Percentiles rank a stretch among this genome's conserved stretches.
These are phyloP conservation scores for Cadophora sp. DNA, from an alignment of 2,329 filamentous ascomycete species.

Conservation along the genomic window DNA sequence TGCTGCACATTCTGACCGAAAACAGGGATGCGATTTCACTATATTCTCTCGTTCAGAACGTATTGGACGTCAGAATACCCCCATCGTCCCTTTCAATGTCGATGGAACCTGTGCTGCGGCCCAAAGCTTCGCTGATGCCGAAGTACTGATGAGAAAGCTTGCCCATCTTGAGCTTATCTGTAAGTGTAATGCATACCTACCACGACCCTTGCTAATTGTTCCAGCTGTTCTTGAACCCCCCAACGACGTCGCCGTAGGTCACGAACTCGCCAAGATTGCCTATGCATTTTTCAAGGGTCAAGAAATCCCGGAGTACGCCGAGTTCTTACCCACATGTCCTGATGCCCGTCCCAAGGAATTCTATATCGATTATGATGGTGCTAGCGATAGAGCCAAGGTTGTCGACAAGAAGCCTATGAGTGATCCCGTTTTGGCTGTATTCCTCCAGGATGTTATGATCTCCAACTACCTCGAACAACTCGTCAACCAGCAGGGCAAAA, in stretches of 20 bases:
- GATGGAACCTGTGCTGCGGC: not conserved
- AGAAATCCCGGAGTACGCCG: constrained; percentile 5
- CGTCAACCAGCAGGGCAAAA: not conserved
- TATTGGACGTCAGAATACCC: not conserved
- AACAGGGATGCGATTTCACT: not conserved
- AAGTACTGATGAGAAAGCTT: not conserved
- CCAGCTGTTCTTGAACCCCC: constrained; percentile 6
- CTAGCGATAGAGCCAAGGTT: constrained; percentile 21
- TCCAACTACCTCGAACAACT: constrained; percentile 29
- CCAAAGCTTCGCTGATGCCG: not conserved
- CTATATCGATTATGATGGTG: constrained; percentile 17
- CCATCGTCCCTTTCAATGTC: not conserved
- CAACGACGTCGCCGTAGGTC: not conserved
- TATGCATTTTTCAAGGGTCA: constrained; percentile 3
- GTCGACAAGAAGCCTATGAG: constrained; percentile 9
- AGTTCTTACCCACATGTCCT: not conserved
- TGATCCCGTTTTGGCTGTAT: constrained; percentile 21
- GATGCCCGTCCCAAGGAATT: constrained; percentile 4
- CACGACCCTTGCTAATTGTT: not conserved
- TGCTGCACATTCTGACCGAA: not conserved
- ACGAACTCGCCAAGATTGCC: constrained; percentile 2
- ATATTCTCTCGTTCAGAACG: constrained; percentile 14
- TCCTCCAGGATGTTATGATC: constrained; percentile 32
- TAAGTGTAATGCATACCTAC: not conserved
- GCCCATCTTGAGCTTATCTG: not conserved